Evolutionary conservation across 148 eudicot species (phyloP).

Genomic region (Fagopyrum homotropicum): DNA sequence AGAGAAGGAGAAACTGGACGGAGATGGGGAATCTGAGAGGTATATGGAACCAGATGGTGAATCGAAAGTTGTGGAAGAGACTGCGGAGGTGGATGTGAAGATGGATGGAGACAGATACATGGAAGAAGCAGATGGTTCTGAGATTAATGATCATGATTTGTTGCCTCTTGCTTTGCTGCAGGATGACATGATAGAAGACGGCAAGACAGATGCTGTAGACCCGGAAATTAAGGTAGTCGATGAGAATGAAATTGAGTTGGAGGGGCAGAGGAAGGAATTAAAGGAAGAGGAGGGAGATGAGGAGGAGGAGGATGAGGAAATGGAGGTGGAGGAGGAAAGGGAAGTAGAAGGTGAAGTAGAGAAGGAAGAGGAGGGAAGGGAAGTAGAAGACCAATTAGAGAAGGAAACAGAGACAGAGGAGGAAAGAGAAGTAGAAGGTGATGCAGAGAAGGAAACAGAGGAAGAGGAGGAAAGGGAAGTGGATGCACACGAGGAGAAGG

Average conservation of each 20-base stretch:
- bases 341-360: conserved; percentile 18
- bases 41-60: neutral
- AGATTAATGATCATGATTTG: neutral
- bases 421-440: conserved; percentile 20
- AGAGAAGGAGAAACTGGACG: neutral
- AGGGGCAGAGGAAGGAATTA: conserved; percentile 3
- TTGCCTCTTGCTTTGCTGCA: neutral
- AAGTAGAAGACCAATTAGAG: neutral
- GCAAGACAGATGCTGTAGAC: conserved; percentile 17
- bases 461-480: conserved; percentile 16
- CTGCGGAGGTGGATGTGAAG: neutral
- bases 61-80: neutral
- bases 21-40: neutral
- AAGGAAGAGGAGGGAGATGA: neutral
- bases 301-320: neutral
- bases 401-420: conserved; percentile 15
- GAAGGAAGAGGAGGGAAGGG: conserved; percentile 18
- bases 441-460: conserved; percentile 18
- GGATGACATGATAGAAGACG: neutral
- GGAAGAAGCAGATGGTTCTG: neutral
- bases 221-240: neutral
- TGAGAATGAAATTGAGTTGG: conserved; percentile 6
- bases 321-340: neutral
- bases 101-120: neutral
- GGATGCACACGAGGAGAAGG: conserved; percentile 1